Conservation (phyloP, 805 yeast genomes). For the Torulaspora indica region DNA sequence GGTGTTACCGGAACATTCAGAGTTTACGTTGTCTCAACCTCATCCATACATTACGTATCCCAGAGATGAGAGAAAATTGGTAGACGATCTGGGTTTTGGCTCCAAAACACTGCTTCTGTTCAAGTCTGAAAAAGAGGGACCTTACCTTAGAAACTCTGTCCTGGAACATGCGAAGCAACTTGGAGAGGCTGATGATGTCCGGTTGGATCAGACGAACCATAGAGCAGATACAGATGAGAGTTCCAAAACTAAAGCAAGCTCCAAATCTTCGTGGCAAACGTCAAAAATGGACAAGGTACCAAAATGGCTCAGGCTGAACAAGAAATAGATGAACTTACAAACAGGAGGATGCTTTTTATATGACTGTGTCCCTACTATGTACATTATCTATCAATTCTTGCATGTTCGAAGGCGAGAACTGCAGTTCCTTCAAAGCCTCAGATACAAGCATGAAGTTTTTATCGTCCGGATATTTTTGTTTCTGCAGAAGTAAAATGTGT, state of each 20-base stretch:
- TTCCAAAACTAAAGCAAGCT: not conserved
- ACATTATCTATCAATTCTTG: conserved; percentile 6
- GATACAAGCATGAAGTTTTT: conserved; percentile 13
- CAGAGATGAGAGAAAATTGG: conserved; percentile 32
- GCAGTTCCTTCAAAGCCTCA: conserved; percentile 16
- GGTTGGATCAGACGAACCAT: conserved; percentile 8
- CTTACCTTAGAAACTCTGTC: conserved; percentile 31
- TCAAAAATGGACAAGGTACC: conserved; percentile 33
- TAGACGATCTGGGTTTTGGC: conserved; percentile 42
- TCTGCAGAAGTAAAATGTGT: conserved; percentile 15
- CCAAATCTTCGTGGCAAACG: not conserved
- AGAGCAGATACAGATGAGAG: not conserved
- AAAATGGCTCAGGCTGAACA: conserved; percentile 41
- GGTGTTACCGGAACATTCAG: conserved; percentile 28
- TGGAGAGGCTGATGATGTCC: conserved; percentile 31
- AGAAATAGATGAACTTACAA: conserved; percentile 24
- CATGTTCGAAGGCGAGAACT: conserved; percentile 5
- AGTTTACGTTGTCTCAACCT: conserved; percentile 43
- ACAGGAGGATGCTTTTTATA: conserved; percentile 3
- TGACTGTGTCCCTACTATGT: conserved; percentile 3
- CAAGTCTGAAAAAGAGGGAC: conserved; percentile 26
- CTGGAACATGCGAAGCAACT: conserved; percentile 35
- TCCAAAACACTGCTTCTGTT: conserved; percentile 44
- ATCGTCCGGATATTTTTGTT: conserved; percentile 16
- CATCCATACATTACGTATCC: conserved; percentile 44